Base-by-base conservation (phyloP, 1,139 yeast species). In the Geotrichum siamense region DNA sequence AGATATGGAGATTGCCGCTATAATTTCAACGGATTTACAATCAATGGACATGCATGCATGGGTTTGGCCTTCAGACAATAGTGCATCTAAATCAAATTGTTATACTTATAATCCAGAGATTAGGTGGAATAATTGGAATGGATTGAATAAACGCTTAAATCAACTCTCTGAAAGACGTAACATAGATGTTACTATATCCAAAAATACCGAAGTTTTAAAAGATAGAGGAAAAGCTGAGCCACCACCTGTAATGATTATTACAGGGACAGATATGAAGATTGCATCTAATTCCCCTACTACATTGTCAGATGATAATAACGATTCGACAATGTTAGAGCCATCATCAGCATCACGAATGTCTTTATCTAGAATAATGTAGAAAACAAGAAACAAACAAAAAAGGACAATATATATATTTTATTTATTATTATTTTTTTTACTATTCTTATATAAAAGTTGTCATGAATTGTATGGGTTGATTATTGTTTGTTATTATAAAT, bases 21-120 rank as follows among this genome's bases (percentile, higher is more conserved):
- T 58, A 3, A 34, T 58, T 15, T 50, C 59, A 4, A 51, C 56
- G 6, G 60, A 57, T 38, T 30, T 56, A 32, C 60, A 57, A 43
- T 45, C 52, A 2, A 44, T 48, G 27, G 50, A 48, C 28, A 39
- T 50, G 15, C 55, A 52, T 20, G 54, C 57, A 3, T 58, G 61
- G 61, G 52, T 56, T 12, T 57, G 58, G 55, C 33, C 33, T 3
- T 12, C 33, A 12, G 19, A 33, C 2, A 22, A 22, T 8, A 4
- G 15, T 6, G 25, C 37, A 20, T 9, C 26, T 9, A 3, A 9
- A 33, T n/a, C 19, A 9, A 10, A 13, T 16, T 10, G 16, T 12
- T 30, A 13, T 17, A 21, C 17, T 30, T 16, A 30, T 17, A 16
- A 33, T 20, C 8, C n/a, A 5, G 25, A 21, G n/a, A 5, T 33